phyloP scores from a whole-genome alignment of 2,329 filamentous ascomycete genomes.

The Fusarium liriodendri region DNA sequence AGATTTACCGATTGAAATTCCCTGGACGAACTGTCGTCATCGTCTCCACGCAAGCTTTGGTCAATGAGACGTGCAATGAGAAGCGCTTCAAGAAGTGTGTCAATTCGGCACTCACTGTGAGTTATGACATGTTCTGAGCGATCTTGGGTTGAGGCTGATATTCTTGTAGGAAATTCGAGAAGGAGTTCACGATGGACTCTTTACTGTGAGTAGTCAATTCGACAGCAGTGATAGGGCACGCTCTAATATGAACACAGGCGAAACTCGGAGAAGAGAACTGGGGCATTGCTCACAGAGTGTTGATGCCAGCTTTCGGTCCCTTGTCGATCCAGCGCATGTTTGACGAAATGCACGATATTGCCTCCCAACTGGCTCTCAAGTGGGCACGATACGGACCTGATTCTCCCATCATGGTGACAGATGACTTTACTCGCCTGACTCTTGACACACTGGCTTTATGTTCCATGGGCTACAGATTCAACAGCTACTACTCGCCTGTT shows the following conservation, averaged over 20 bases:
- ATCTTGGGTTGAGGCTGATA: not conserved
- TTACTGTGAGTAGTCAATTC: slow-evolving; percentile 71
- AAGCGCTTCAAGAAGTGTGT: slow-evolving; percentile 71
- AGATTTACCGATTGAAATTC: slow-evolving; percentile 24
- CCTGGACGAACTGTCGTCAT: slow-evolving; percentile 53
- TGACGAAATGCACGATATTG: slow-evolving; percentile 74
- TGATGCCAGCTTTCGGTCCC: slow-evolving; percentile 77
- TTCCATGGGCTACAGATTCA: slow-evolving; percentile 1
- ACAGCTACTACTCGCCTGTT: not conserved
- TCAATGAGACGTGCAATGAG: slow-evolving; percentile 74
- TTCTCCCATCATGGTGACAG: slow-evolving; percentile 66
- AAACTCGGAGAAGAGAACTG: slow-evolving; percentile 66
- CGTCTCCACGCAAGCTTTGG: slow-evolving; percentile 64
- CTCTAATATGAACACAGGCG: slow-evolving; percentile 50
- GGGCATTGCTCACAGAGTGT: slow-evolving; percentile 72
- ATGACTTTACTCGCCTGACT: slow-evolving; percentile 78
- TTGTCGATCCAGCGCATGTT: slow-evolving; percentile 76
- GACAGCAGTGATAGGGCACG: too few relatives aligned
- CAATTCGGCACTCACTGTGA: slow-evolving; percentile 56
- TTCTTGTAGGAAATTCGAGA: slow-evolving; percentile 62
- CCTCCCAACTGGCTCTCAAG: slow-evolving; percentile 72
- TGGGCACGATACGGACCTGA: slow-evolving; percentile 72
- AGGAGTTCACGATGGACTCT: slow-evolving; percentile 73
- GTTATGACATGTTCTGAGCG: not conserved
- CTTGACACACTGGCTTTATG: not conserved